Evolutionary conservation across 75 land plant species (phyloP), one percentile per base, ranked within the genome.

Genomic region (Adiantum capillusveneris): DNA sequence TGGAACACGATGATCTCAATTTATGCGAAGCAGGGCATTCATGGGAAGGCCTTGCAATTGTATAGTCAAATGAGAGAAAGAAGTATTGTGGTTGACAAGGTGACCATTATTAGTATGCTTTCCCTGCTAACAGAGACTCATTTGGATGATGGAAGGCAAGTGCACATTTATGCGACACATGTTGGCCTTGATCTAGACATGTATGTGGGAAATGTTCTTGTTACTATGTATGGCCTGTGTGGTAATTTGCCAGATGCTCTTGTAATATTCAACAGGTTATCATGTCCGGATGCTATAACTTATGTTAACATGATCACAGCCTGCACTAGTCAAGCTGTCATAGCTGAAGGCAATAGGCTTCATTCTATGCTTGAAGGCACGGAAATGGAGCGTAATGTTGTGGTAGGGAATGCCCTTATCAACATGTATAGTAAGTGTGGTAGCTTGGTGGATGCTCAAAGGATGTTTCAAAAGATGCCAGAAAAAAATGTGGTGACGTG

Each of bases 71-170:
- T 85, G 84, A 44, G 59, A 31, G 34, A 20, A 1, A 1, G 26
- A 16, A 81, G 75, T 22, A 30, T 39, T 18, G 51, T 26, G 29
- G 79, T 84, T 17, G 84, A 85, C 70, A 77, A 70, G 21, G 81
- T 75, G 44, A 73, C 88, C 0, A 21, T 79, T 48, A 79, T 81
- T 29, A 81, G 64, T 1, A 21, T 81, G 50, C 16, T 81, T 11
- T 68, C 74, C 0, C 62, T 76, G 22, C 68, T 75, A 30, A 24
- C 45, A 2, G 17, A 46, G 2, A 2, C 50, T 18, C 12, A 46
- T n/a, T 46, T 46, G 3, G 17, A 46, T 18, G 50, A 46, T 18
- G 50, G 50, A 46, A 46, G 22, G 22, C 50, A 6, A 6, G 17
- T 46, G 13, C 50, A 46, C 22, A n/a, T n/a, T 3, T 14, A 46